These are phyloP conservation scores for Pigoraptor vietnamica DNA, from an alignment of 78 protist species.

Conservation along the genomic window DNA sequence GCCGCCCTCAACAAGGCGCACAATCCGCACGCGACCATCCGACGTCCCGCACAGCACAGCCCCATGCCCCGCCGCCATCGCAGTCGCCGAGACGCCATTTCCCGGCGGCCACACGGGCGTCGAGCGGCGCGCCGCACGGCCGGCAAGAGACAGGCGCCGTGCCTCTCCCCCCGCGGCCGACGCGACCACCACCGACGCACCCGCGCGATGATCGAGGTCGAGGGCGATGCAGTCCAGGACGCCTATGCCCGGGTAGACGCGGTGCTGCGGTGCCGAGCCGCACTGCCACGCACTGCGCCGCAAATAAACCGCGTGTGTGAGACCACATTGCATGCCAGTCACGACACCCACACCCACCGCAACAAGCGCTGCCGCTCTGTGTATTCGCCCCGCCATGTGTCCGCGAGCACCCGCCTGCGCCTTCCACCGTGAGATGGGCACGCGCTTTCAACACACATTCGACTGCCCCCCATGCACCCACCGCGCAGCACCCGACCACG, in stretches of 20 bases:
- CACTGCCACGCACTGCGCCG: neutral
- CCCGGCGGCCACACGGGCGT: neutral
- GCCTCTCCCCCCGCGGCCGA: neutral
- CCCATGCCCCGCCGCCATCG: neutral
- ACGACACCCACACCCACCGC: neutral
- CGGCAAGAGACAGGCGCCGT: neutral
- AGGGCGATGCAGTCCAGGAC: neutral
- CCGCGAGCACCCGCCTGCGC: neutral
- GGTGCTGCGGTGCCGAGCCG: neutral
- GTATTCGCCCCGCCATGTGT: neutral
- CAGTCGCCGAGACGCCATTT: neutral
- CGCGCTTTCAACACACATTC: neutral
- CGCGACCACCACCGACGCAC: neutral
- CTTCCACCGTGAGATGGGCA: neutral
- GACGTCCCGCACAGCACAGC: neutral
- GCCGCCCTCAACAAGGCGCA: neutral
- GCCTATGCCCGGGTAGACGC: neutral
- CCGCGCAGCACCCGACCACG: neutral
- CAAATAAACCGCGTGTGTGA: neutral
- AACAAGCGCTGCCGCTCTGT: neutral
- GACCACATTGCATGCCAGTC: neutral
- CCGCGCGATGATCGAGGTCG: neutral
- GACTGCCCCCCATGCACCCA: neutral
- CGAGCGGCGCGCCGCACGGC: neutral
- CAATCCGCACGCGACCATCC: neutral